These are phyloP conservation scores for Sclerotinia minor DNA, from an alignment of 2,329 filamentous ascomycete species.

Conservation along the genomic window DNA sequence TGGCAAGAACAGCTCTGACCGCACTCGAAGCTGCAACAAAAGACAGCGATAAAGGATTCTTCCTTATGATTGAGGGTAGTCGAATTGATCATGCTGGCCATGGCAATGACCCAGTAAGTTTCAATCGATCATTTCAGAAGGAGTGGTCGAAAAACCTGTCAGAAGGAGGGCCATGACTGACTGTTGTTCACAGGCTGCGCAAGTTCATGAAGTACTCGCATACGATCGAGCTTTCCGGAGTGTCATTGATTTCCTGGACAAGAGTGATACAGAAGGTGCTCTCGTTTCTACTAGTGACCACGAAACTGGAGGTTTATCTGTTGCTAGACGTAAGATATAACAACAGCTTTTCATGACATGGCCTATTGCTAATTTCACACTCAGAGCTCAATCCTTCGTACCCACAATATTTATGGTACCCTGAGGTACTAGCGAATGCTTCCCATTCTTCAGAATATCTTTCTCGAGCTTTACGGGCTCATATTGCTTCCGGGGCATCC, in stretches of 20 bases:
- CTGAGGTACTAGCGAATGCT: conserved; percentile 75
- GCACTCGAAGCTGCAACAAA: conserved; percentile 79
- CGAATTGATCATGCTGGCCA: conserved; percentile 95
- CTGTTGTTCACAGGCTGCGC: conserved; percentile 51
- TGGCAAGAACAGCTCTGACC: conserved; percentile 79
- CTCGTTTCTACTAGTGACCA: conserved; percentile 93
- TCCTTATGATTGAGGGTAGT: conserved; percentile 97
- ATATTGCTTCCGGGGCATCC: conserved; percentile 47
- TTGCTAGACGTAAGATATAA: conserved; percentile 66
- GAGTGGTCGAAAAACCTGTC: background rate
- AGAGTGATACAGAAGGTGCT: conserved; percentile 71
- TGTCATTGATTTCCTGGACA: conserved; percentile 81
- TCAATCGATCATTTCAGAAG: background rate
- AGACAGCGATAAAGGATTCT: conserved; percentile 88
- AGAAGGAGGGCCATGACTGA: background rate
- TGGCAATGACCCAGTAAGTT: conserved; percentile 67
- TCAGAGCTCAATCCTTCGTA: conserved; percentile 60
- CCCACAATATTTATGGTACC: conserved; percentile 77
- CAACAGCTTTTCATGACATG: background rate
- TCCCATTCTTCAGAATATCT: conserved; percentile 74
- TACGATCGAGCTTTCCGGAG: conserved; percentile 84
- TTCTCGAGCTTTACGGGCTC: conserved; percentile 58
- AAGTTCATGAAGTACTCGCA: conserved; percentile 90
- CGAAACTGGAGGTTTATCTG: conserved; percentile 86
- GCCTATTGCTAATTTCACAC: conserved; percentile 14